Evolutionary conservation across 2,329 filamentous ascomycete species (phyloP), one percentile per base, ranked within the genome.

Genomic region (Boeremia lycopersici): DNA sequence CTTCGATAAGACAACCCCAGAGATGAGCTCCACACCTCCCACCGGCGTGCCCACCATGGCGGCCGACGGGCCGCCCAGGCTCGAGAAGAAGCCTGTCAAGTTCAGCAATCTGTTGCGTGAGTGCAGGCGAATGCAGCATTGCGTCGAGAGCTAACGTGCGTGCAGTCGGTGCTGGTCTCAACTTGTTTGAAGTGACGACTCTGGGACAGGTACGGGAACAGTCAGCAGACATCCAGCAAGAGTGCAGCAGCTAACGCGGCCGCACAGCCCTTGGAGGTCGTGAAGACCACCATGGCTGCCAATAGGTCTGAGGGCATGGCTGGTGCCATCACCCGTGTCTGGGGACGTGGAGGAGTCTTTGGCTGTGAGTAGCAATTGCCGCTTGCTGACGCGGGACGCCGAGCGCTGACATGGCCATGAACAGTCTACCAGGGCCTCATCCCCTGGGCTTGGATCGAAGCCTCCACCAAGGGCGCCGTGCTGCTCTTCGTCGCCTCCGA

Each of bases 21-120:
- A 71, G 72, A 81, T 82, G 79, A 81, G 78, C 73, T 69, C 83
- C 65, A 70, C 72, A 53, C 65, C 73, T 55, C 63, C 72, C 56
- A 78, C 83, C 68, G 77, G 78, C 65, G 70, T 77, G 76, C 76
- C 79, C 74, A 60, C 58, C 50, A 73, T 79, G 77, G 53, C 59
- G 33, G 19, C 3, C 19, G 51, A 50, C 36, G 61, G 56, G 31
- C 79, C 80, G 76, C 77, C 81, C 76, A 80, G 77, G 78, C 82
- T 96, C 76, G 93, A 97, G 89, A 98, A 98, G 90, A 98, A 98
- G 87, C 95, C 95, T 66, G 86, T 99, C 86, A 98, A 97, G 87
- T 98, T 98, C 85, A 96, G 92, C 83, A 99, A 99, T 82, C 79
- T 99, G 85, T 83, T 99, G 73, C 86, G 82, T 85, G 74, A 74